These are phyloP conservation scores for Phytophthora agathidicida DNA, from an alignment of 352 stramenopile species.

Conservation along the genomic window DNA sequence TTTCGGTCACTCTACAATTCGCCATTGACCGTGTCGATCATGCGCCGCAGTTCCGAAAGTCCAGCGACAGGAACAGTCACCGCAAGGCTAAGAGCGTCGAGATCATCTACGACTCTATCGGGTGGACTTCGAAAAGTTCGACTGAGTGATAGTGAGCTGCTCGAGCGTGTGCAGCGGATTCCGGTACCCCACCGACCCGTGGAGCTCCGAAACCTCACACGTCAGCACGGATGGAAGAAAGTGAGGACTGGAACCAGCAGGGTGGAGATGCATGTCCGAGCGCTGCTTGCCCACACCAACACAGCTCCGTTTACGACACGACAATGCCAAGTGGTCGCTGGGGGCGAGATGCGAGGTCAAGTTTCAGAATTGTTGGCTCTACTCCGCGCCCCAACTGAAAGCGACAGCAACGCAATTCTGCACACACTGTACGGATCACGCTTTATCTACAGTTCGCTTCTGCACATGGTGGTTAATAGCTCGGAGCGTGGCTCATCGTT, in stretches of 20 bases:
- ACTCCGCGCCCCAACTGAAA: constrained; percentile 34
- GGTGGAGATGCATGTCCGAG: constrained; percentile 29
- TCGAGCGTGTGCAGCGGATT: constrained; percentile 35
- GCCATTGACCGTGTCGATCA: too few species aligned
- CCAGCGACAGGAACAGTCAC: constrained; percentile 4
- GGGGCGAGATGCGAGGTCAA: constrained; percentile 23
- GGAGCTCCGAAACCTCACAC: constrained; percentile 17
- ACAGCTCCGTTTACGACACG: too few species aligned
- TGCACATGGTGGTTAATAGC: constrained; percentile 28
- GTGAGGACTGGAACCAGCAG: constrained; percentile 7
- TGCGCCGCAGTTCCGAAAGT: constrained; percentile 26
- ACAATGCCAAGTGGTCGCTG: constrained; percentile 29
- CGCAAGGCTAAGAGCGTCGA: constrained; percentile 10
- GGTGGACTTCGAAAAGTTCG: constrained; percentile 24
- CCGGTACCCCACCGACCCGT: constrained; percentile 17
- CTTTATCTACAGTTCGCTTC: constrained; percentile 49
- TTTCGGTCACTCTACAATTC: too few species aligned
- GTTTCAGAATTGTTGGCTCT: constrained; percentile 27
- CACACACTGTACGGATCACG: constrained; percentile 27
- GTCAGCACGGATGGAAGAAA: constrained; percentile 29
- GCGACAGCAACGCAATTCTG: constrained; percentile 41
- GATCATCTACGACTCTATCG: constrained; percentile 23
- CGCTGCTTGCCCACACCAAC: too few species aligned
- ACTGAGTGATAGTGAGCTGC: constrained; percentile 30
- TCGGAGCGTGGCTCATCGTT: constrained; percentile 14